phyloP scores from a whole-genome alignment of 257 asterid genomes.

The Nemophila menziesii region DNA sequence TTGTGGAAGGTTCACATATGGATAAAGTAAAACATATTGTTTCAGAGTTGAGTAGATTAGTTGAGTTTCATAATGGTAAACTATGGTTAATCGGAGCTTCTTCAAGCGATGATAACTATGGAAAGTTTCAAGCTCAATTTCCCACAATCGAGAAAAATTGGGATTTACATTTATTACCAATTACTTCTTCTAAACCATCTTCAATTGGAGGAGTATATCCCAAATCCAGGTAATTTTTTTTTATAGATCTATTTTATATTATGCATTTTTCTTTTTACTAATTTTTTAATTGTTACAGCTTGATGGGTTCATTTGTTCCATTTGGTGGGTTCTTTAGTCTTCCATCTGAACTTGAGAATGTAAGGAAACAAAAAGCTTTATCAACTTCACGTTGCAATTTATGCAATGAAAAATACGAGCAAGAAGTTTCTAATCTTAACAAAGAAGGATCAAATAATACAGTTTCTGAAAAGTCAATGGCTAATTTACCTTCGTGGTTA shows the following conservation, averaged over 20 bases:
- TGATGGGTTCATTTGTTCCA: slow-evolving; percentile 92
- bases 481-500: slow-evolving; percentile 57
- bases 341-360: slow-evolving; percentile 50
- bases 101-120: slow-evolving; percentile 39
- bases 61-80: slow-evolving; percentile 33
- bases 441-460: slow-evolving; percentile 37
- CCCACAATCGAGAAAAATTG: slow-evolving; percentile 56
- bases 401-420: slow-evolving; percentile 67
- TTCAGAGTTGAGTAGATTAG: slow-evolving; percentile 35
- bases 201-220: slow-evolving; percentile 39
- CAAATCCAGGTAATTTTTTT: slow-evolving; percentile 36
- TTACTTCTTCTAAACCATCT: slow-evolving; percentile 37
- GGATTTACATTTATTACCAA: slow-evolving; percentile 76
- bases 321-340: slow-evolving; percentile 84
- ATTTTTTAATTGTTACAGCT: slow-evolving; percentile 46
- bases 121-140: slow-evolving; percentile 41
- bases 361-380: slow-evolving; percentile 22
- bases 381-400: slow-evolving; percentile 39
- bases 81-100: slow-evolving; percentile 67
- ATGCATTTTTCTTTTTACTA: slow-evolving; percentile 13
- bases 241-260: neutral
- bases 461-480: slow-evolving; percentile 31
- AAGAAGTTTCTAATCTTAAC: slow-evolving; percentile 44
- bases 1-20: slow-evolving; percentile 34
- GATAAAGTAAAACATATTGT: slow-evolving; percentile 34